Evolutionary conservation across 1,284 basidiomycete species (phyloP), one percentile per base, ranked within the genome.

Genomic region (Laetiporus sulphureus): DNA sequence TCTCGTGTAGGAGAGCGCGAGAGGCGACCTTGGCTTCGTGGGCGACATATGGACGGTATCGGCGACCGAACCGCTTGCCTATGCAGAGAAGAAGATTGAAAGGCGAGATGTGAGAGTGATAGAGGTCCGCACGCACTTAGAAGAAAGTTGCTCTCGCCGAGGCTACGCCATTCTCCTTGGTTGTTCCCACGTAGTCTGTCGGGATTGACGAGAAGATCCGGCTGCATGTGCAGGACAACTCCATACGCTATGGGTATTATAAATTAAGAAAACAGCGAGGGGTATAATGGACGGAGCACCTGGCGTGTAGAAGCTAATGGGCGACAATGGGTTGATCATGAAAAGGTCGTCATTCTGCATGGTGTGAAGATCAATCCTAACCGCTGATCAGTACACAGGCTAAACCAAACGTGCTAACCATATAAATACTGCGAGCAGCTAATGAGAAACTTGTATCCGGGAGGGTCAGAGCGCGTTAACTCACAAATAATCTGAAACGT

Each of bases 21-120:
- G 58, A 62, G 11, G 60, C 48, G 15, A 58, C 49, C 35, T 65
- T 59, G 18, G 61, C 66, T 36, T 67, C 60, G 47, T 70, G 68
- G 6, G 58, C 57, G 33, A 68, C 57, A 48, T 70, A 70, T 3
- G 67, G 62, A 11, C 67, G 58, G 5, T 45, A 44, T 3, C 66
- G 57, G 20, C 44, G 50, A 15, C 65, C 60, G 44, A 69, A 69
- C 8, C 67, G 62, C 38, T 55, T 51, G 45, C 58, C 64, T 62
- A 47, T 3, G n/a, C n/a, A n/a, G n/a, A n/a, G n/a, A n/a, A 45
- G 25, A 20, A 23, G 12, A n/a, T n/a, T n/a, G n/a, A n/a, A n/a
- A n/a, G n/a, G n/a, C n/a, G n/a, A n/a, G n/a, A n/a, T n/a, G n/a
- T n/a, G n/a, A n/a, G n/a, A n/a, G n/a, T n/a, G n/a, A n/a, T n/a